A percentile compares a stretch with the other conserved stretches of the same genome.
Evolutionary conservation across 352 stramenopile genomes (phyloP).

Genomic region (Globisporangium paroecandrum): DNA sequence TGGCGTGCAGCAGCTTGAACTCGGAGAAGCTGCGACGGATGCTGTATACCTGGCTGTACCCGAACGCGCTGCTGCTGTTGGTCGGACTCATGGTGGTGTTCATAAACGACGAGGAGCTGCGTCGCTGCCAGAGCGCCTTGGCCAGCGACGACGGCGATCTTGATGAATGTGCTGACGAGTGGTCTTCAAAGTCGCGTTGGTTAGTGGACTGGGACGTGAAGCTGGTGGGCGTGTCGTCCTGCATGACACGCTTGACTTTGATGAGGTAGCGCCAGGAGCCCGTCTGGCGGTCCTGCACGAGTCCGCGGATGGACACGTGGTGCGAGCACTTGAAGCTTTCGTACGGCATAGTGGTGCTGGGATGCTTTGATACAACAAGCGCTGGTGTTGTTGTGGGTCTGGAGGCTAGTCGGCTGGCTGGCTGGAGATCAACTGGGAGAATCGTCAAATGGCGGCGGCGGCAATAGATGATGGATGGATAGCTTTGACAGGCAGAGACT

Average conservation of each 20-base stretch:
- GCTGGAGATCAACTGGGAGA: not conserved
- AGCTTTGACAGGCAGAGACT: not conserved
- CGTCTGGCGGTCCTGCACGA: constrained; percentile 56
- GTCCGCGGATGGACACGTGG: constrained; percentile 57
- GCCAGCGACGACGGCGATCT: not conserved
- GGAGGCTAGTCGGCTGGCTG: not conserved
- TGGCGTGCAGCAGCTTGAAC: constrained; percentile 63
- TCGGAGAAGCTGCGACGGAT: constrained; percentile 68
- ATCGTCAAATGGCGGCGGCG: not conserved
- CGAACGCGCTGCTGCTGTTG: constrained; percentile 7
- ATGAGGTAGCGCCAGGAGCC: constrained; percentile 68
- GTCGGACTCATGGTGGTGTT: constrained; percentile 2
- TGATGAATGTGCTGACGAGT: not conserved
- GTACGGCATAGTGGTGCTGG: constrained; percentile 49
- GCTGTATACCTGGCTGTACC: constrained; percentile 34
- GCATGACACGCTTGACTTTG: constrained; percentile 42
- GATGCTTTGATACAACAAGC: not conserved
- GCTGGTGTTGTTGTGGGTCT: not conserved
- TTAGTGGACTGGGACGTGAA: not conserved
- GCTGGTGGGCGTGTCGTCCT: constrained; percentile 24
- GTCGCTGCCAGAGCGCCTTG: constrained; percentile 9
- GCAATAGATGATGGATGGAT: not conserved
- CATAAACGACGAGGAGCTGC: constrained; percentile 17
- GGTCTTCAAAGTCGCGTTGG: not conserved
- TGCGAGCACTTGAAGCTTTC: constrained; percentile 66